phyloP scores from a whole-genome alignment of 2,329 filamentous ascomycete species.

The Hypoxylon sp. region DNA sequence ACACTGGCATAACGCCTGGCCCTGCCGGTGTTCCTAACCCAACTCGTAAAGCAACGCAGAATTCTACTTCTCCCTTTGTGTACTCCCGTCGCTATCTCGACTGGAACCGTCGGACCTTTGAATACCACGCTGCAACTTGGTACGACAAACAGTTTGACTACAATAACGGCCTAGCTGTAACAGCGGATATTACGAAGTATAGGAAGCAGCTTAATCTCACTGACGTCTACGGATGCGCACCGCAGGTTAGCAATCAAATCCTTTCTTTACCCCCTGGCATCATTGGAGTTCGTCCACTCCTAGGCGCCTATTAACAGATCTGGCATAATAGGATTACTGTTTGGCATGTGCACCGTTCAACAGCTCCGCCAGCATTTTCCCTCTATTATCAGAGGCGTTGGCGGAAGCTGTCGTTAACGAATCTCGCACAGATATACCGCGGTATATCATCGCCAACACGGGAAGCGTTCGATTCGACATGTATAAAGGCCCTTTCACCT shows the following conservation, averaged over 20 bases:
- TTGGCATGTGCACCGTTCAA: slow-evolving; percentile 67
- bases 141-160: slow-evolving; percentile 66
- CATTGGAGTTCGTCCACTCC: neutral
- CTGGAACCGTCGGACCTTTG: slow-evolving; percentile 76
- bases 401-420: slow-evolving; percentile 65
- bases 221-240: slow-evolving; percentile 70
- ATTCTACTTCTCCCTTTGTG: slow-evolving; percentile 56
- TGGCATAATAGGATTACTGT: slow-evolving; percentile 63
- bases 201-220: slow-evolving; percentile 69
- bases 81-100: slow-evolving; percentile 75
- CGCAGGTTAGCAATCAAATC: slow-evolving; percentile 51
- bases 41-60: slow-evolving; percentile 56
- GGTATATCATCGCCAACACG: slow-evolving; percentile 72
- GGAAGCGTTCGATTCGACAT: slow-evolving; percentile 73
- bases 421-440: slow-evolving; percentile 62
- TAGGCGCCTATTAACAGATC: neutral
- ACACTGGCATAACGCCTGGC: slow-evolving; percentile 52
- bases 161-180: slow-evolving; percentile 60
- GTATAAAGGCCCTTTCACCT: slow-evolving; percentile 72
- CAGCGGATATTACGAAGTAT: slow-evolving; percentile 62
- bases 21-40: slow-evolving; percentile 57
- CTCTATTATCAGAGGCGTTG: slow-evolving; percentile 64
- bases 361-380: slow-evolving; percentile 67
- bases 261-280: neutral
- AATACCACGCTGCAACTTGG: slow-evolving; percentile 69